Evolutionary conservation across 1,139 yeast species (phyloP), one percentile per base, ranked within the genome.

Genomic region (Suhomyces terraborum): DNA sequence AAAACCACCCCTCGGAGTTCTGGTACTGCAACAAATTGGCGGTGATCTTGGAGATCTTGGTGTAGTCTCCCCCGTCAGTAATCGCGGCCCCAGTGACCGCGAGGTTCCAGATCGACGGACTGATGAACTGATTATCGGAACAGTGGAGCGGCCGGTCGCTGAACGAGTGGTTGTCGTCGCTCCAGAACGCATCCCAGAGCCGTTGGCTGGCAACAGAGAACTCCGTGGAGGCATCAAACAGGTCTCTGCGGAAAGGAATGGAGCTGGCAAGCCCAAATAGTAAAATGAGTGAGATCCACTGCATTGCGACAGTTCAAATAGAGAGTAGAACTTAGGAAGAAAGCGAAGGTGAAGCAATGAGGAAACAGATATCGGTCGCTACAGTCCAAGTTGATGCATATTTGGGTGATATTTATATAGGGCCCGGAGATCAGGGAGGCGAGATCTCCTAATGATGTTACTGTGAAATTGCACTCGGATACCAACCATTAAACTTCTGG

Each of bases 41-140:
- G 13, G 40, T 37, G 8, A 41, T 48, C 8, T 31, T 33, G 29
- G 31, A 22, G 13, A 41, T 41, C 12, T 36, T 24, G 25, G 17
- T 28, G 2, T 22, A 6, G 31, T 48, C 43, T 23, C 28, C 24
- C 8, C 36, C 25, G 24, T 39, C 44, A 5, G 47, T 35, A 9
- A 50, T 33, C 10, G 53, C 53, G 21, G 32, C 46, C 3, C 48
- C 49, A 6, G 53, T 41, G 4, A 49, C 51, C 7, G 53, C 53
- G 28, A 48, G 29, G 6, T 45, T 40, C 51, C 52, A 49, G 4
- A 45, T 37, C 13, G 47, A 40, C 5, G 53, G 48, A 10, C 20
- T 32, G 16, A 12, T 27, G 18, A 42, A 46, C 5, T 25, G 18
- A 8, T 19, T 28, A 16, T 34, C 35, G 17, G 18, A 45, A 23